Percentiles rank a stretch among this genome's conserved stretches.
phyloP scores from a whole-genome alignment of 1,139 yeast genomes.

The Casaregolazyma suthepensis region DNA sequence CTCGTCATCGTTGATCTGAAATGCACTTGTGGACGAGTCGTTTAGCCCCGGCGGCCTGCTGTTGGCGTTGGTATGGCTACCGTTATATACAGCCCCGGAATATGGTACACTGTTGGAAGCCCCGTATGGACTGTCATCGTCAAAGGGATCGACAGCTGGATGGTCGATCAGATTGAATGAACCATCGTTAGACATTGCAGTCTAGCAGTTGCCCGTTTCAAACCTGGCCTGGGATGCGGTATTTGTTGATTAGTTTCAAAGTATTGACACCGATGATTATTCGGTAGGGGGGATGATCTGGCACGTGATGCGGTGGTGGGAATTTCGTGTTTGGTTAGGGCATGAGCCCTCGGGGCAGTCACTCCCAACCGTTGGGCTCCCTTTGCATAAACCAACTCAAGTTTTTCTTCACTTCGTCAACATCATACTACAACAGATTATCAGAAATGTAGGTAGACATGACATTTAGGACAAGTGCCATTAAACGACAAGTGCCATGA shows the following conservation, averaged over 20 bases:
- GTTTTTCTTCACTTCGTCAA: slow-evolving; percentile 5
- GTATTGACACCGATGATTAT: not conserved
- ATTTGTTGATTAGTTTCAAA: not conserved
- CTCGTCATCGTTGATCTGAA: not conserved
- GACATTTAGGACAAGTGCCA: too few species aligned
- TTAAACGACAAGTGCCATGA: too few species aligned
- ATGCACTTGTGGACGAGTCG: not conserved
- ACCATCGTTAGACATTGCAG: slow-evolving; percentile 9
- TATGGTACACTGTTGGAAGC: slow-evolving; percentile 4
- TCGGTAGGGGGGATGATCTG: not conserved
- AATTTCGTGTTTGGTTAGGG: not conserved
- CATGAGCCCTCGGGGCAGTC: not conserved
- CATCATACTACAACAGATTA: slow-evolving; percentile 3
- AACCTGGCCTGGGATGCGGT: not conserved
- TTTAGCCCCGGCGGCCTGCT: not conserved
- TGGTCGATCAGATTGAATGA: slow-evolving; percentile 12
- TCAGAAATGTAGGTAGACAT: slow-evolving; percentile 7
- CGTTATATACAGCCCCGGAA: not conserved
- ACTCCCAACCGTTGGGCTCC: not conserved
- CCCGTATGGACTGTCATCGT: slow-evolving; percentile 6
- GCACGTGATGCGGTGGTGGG: not conserved
- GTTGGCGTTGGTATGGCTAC: not conserved
- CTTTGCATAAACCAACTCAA: not conserved
- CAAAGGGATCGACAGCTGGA: slow-evolving; percentile 12
- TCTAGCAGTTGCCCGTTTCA: not conserved